Base-by-base conservation (phyloP, 2,329 filamentous ascomycete species). In the Tothia fuscella region DNA sequence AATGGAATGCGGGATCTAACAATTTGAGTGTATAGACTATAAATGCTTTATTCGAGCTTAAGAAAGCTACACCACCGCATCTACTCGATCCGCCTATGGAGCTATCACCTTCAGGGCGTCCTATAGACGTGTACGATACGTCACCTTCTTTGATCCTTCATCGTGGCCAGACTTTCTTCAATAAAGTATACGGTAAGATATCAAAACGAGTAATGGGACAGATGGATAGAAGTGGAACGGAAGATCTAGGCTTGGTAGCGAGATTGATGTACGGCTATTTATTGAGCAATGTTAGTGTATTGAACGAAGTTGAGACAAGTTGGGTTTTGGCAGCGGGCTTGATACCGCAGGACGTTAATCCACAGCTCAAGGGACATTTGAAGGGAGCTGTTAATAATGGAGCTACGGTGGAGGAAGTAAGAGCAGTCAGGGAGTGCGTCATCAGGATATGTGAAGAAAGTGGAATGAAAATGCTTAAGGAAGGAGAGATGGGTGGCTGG, bases 271-370 rank as follows among this genome's bases (percentile, higher is more conserved):
- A 73, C 48, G 66, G 65, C 5, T 64, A 70, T 46, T 50, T 72
- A 6, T 51, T 72, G 28, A 70, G 65, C 53, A 69, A 71, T 47
- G 62, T 59, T 7, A 60, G 48, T 19, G 57, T 73, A 10, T 51
- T 72, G n/a, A 62, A 55, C 9, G 50, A 60, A 3, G 55, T 55
- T 10, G 69, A 74, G 50, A 73, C 64, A 3, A 71, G 68, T 21
- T 69, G 66, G 47, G 63, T 70, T n/a, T 53, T 72, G 38, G 63
- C 72, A 31, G 66, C 70, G 3, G 67, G 61, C 4, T 46, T 73
- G 37, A 64, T 73, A 41, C 68, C 68, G 10, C 68, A 71, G 53
- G 67, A 72, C 55, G 68, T 71, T 14, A 71, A 72, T 44, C 64
- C 67, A 5, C 70, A 72, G 47, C 53, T 72, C 35, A 72, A 72